phyloP scores from a whole-genome alignment of 495 filamentous ascomycete species.

The Penicillium ucsense region DNA sequence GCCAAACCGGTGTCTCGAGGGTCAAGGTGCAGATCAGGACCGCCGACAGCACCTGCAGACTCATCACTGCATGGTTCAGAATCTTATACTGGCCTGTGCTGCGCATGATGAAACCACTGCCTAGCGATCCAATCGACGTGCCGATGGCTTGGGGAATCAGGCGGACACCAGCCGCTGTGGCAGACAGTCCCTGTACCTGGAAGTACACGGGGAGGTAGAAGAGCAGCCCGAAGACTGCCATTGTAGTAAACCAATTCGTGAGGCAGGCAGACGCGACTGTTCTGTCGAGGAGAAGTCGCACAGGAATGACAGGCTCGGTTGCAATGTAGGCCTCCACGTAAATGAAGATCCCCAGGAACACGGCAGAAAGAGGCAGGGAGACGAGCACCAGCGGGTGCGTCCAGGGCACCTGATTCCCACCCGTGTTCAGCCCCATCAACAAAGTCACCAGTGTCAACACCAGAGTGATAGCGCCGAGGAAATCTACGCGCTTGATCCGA shows the following conservation, averaged over 20 bases:
- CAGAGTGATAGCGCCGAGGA: constrained; percentile 60
- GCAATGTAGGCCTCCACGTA: constrained; percentile 60
- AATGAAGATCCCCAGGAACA: constrained; percentile 43
- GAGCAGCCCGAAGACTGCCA: constrained; percentile 43
- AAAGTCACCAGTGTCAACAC: constrained; percentile 62
- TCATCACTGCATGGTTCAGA: constrained; percentile 45
- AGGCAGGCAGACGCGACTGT: constrained; percentile 68
- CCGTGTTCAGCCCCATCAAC: constrained; percentile 72
- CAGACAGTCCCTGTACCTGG: constrained; percentile 61
- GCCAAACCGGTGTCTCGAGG: constrained; percentile 47
- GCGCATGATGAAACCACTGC: constrained; percentile 66
- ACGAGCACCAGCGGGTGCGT: constrained; percentile 67
- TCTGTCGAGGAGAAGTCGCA: constrained; percentile 62
- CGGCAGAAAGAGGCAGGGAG: constrained; percentile 53
- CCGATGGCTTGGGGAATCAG: constrained; percentile 60
- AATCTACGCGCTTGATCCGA: constrained; percentile 70
- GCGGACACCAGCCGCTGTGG: constrained; percentile 60
- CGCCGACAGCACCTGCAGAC: constrained; percentile 41
- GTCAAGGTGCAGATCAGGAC: constrained; percentile 44
- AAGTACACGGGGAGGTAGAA: constrained; percentile 82
- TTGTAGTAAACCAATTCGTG: constrained; percentile 60
- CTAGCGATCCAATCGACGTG: constrained; percentile 60
- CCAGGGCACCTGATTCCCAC: constrained; percentile 82
- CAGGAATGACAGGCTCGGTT: constrained; percentile 73
- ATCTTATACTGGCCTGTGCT: constrained; percentile 60